Base-by-base conservation (phyloP, 2,329 filamentous ascomycete genomes). In the Eurotiales sp. region DNA sequence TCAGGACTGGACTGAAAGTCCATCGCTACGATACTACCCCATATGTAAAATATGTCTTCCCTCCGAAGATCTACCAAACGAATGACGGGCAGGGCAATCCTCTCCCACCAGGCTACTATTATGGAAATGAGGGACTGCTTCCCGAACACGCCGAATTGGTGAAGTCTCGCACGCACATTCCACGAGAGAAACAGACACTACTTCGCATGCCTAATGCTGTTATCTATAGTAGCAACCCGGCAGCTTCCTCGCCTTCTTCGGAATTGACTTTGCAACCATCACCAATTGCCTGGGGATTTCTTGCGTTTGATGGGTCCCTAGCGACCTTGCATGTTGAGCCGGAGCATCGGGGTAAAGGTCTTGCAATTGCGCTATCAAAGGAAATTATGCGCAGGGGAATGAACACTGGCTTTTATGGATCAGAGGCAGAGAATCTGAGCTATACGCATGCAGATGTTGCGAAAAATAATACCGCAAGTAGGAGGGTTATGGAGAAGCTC, bases 401-500 rank as follows among this genome's bases (percentile, higher is more conserved):
- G 56, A 52, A 46, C 7, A 53, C 22, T 21, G 50, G 48, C 10
- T 32, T 19, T 19, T 50, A 50, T 22, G 46, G 58, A 22, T 29
- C 51, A 29, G 6, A 32, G 27, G 54, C 39, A 27, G 53, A 55
- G 6, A 44, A 54, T 5, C 58, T 56, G 3, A 59, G 47, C 12
- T 72, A 64, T 63, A 62, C 62, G n/a, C 69, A 72, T 61, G 60
- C 68, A 3, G 71, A 74, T 51, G 71, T 73, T 41, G 61, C 58
- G 27, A 51, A 56, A 44, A 52, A 52, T 29, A 74, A 74, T 56
- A 30, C 42, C 32, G 61, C 67, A 2, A 74, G 72, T 64, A 60
- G 62, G 15, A 62, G 66, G 40, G 71, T 73, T 19, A 74, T 75
- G 72, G 68, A 72, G 61, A 75, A 75, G 59, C 54, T 73, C 52